Percentiles rank a stretch among this genome's conserved stretches.
Evolutionary conservation across 2,329 filamentous ascomycete genomes (phyloP).

Genomic region (Didymella exigua): DNA sequence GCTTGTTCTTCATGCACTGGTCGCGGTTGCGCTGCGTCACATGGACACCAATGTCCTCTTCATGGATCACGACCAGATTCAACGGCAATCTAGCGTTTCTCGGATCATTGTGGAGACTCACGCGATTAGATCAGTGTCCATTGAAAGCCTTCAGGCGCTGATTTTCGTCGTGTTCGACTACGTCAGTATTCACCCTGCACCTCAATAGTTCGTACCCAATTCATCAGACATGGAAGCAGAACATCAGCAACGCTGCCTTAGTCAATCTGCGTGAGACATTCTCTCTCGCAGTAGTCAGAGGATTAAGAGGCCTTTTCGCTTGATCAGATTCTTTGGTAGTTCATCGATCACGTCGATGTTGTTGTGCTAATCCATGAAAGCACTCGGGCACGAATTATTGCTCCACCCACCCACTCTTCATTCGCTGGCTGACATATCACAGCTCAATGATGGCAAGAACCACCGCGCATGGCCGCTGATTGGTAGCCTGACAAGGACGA

Average conservation of each 20-base stretch:
- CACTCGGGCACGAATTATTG: no score
- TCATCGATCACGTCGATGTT: no score
- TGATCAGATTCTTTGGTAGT: no score
- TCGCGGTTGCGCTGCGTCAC: conserved; percentile 37
- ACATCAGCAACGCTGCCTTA: no score
- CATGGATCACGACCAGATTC: conserved; percentile 36
- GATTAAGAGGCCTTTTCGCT: no score
- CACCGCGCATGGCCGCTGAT: conserved; percentile 42
- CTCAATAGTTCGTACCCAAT: no score
- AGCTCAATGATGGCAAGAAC: conserved; percentile 41
- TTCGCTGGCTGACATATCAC: neutral
- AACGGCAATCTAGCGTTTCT: conserved; percentile 33
- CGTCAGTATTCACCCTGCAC: conserved; percentile 17
- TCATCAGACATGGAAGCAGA: no score
- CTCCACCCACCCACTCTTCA: no score
- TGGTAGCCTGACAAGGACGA: conserved; percentile 42
- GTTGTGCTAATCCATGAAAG: no score
- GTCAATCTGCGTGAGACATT: no score
- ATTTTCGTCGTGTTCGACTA: conserved; percentile 44
- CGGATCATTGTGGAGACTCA: conserved; percentile 40
- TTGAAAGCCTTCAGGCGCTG: conserved; percentile 39
- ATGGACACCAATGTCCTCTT: conserved; percentile 31
- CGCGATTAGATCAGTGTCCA: conserved; percentile 32
- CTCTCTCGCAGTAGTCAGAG: no score
- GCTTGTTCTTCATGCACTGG: conserved; percentile 39